phyloP scores from a whole-genome alignment of 129 eudicot genomes.

The Sambucus nigra region DNA sequence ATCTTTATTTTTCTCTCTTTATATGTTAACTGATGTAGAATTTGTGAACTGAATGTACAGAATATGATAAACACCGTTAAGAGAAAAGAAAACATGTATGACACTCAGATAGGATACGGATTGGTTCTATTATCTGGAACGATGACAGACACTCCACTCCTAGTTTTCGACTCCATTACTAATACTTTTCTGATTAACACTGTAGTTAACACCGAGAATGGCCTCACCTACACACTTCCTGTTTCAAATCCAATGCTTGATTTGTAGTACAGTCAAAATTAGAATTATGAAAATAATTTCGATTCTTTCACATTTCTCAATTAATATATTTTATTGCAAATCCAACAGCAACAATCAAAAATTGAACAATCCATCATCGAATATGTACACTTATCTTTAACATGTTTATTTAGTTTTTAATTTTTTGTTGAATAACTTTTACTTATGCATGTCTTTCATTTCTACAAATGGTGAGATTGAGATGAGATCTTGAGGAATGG shows the following conservation, averaged over 20 bases:
- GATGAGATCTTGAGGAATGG: slow-evolving; percentile 54
- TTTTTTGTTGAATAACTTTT: background rate
- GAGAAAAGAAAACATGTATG: slow-evolving; percentile 29
- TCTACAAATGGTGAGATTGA: slow-evolving; percentile 61
- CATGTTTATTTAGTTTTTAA: too few relatives aligned
- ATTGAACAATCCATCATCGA: slow-evolving; percentile 39
- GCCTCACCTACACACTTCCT: slow-evolving; percentile 45
- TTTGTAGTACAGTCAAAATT: slow-evolving; percentile 19
- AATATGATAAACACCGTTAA: slow-evolving; percentile 31
- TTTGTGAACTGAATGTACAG: slow-evolving; percentile 11
- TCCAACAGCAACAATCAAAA: slow-evolving; percentile 44
- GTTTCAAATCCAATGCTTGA: slow-evolving; percentile 23
- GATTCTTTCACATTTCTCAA: slow-evolving; percentile 52
- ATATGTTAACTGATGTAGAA: background rate
- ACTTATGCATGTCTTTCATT: background rate
- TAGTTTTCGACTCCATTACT: slow-evolving; percentile 32
- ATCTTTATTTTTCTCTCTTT: background rate
- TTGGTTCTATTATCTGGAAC: slow-evolving; percentile 24
- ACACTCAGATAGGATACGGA: slow-evolving; percentile 25
- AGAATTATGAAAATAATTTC: slow-evolving; percentile 1
- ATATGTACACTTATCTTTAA: slow-evolving; percentile 36
- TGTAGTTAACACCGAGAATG: slow-evolving; percentile 42
- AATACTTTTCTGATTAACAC: slow-evolving; percentile 18
- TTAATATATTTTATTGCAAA: slow-evolving; percentile 40
- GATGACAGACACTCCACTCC: slow-evolving; percentile 25